Base-by-base conservation (phyloP, 1,284 basidiomycete genomes). In the Boletus mariae region DNA sequence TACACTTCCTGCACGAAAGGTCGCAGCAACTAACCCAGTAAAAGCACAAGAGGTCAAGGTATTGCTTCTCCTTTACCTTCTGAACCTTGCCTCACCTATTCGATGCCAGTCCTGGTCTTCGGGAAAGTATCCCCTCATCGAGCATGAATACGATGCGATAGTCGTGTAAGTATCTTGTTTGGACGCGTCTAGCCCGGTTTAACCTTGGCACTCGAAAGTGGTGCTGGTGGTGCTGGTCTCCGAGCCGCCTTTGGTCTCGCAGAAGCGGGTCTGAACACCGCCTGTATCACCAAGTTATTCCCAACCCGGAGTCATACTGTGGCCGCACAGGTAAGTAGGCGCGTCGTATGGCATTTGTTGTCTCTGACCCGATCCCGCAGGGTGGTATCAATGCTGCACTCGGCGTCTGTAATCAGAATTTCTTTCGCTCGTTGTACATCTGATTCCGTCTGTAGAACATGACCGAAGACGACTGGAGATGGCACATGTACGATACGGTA, bases 401-500 rank as follows among this genome's bases (percentile, higher is more conserved):
- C 53, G 97, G 96, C 57, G 90, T 92, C 72, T 66, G 86, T 77
- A n/a, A 40, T 37, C 46, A 44, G 23, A 8, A 34, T 49, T 44
- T 35, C 54, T 51, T 48, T 57, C 50, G 57, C 28, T 57, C n/a
- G 50, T 43, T 45, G 37, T 40, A 1, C n/a, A 23, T 31, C 55
- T 63, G 28, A 60, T 31, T 32, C n/a, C 25, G 10, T 46, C 31
- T 45, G n/a, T 66, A 91, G 87, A 99, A 99, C 80, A 96, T 97
- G 92, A 96, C 94, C 12, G 94, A 98, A 75, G 94, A 98, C 69
- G 94, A 98, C 73, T 98, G 95, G 96, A 80, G 97, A 74, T 99
- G 97, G 97, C 96, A 99, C 74, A 98, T 98, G 92, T 95, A 96
- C 74, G 95, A 98, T 75, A 99, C 96, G 53, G 96, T 90, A 68